A percentile compares a stretch with the other conserved stretches of the same genome.
Evolutionary conservation across 495 filamentous ascomycete genomes (phyloP).

Genomic region (Zalerion maritima): DNA sequence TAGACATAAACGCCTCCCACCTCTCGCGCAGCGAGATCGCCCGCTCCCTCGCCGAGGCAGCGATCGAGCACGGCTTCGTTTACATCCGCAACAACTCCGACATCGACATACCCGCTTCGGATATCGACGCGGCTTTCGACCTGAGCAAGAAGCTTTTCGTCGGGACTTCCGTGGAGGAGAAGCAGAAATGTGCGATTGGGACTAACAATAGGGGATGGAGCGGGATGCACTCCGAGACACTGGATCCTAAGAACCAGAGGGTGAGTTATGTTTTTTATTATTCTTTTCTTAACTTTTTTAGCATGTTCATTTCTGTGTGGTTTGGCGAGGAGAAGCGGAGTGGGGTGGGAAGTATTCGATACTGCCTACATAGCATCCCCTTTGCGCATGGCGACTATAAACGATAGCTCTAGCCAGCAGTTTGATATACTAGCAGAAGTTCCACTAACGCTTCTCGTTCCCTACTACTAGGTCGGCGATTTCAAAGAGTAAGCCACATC

Average conservation of each 20-base stretch:
- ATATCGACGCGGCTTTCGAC: conserved; percentile 60
- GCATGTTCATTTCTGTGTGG: too few relatives aligned
- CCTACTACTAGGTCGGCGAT: conserved; percentile 58
- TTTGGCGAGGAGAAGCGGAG: too few relatives aligned
- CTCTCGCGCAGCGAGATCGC: conserved; percentile 43
- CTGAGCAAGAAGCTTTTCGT: conserved; percentile 69
- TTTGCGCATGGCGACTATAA: too few relatives aligned
- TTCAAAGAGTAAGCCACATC: conserved; percentile 67
- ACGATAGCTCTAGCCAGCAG: too few relatives aligned
- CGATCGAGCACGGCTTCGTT: conserved; percentile 70
- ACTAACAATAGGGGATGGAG: conserved; percentile 81
- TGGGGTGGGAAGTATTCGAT: too few relatives aligned
- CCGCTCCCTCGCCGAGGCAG: conserved; percentile 62
- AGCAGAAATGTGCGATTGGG: conserved; percentile 56
- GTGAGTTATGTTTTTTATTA: conserved; percentile 33
- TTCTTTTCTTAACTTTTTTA: too few relatives aligned
- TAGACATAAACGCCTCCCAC: conserved; percentile 52
- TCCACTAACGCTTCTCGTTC: too few relatives aligned
- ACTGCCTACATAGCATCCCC: too few relatives aligned
- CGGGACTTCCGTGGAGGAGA: conserved; percentile 53
- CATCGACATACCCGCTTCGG: conserved; percentile 46
- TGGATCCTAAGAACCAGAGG: conserved; percentile 73
- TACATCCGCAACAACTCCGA: conserved; percentile 63
- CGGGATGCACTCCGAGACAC: conserved; percentile 71
- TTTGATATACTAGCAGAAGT: too few relatives aligned